phyloP scores from a whole-genome alignment of 352 stramenopile genomes.

The Phytophthora vignae region DNA sequence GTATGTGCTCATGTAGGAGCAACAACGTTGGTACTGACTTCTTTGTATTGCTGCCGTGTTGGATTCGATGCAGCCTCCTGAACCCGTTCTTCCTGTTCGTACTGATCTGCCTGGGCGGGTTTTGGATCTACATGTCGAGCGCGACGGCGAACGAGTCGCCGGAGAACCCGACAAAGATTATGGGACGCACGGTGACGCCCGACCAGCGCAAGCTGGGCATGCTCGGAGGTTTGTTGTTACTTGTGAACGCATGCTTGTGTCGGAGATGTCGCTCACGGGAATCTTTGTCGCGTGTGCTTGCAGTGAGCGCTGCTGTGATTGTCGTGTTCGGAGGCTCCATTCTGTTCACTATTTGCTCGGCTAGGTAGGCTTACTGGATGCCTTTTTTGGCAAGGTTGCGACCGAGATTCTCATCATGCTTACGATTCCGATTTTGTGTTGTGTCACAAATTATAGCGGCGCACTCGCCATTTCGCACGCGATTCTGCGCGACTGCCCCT shows the following conservation, averaged over 20 bases:
- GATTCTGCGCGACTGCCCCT: slow-evolving; percentile 81
- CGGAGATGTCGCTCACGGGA: slow-evolving; percentile 1
- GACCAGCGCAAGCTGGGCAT: slow-evolving; percentile 87
- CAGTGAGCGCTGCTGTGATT: slow-evolving; percentile 79
- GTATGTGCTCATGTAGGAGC: not conserved
- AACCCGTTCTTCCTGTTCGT: slow-evolving; percentile 91
- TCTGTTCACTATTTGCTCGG: slow-evolving; percentile 87
- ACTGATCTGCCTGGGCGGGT: slow-evolving; percentile 81
- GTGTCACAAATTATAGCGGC: slow-evolving; percentile 43
- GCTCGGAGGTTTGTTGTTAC: slow-evolving; percentile 59
- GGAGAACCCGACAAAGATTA: slow-evolving; percentile 79
- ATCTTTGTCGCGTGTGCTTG: slow-evolving; percentile 11
- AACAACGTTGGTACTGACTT: not conserved
- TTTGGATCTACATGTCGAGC: slow-evolving; percentile 86
- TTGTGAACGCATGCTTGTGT: not conserved
- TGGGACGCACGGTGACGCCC: slow-evolving; percentile 70
- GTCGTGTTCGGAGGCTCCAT: slow-evolving; percentile 88
- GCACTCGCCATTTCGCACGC: slow-evolving; percentile 81
- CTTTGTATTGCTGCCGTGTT: slow-evolving; percentile 7
- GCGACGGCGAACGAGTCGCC: slow-evolving; percentile 71
- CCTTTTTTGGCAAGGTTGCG: not conserved
- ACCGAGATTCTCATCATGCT: not conserved
- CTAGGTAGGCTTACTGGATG: slow-evolving; percentile 58
- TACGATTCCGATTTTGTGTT: slow-evolving; percentile 1
- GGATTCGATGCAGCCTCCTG: slow-evolving; percentile 56